Percentiles rank a stretch among this genome's conserved stretches.
These are phyloP conservation scores for Cinchona pubescens DNA, from an alignment of 257 asterid species.

Conservation along the genomic window DNA sequence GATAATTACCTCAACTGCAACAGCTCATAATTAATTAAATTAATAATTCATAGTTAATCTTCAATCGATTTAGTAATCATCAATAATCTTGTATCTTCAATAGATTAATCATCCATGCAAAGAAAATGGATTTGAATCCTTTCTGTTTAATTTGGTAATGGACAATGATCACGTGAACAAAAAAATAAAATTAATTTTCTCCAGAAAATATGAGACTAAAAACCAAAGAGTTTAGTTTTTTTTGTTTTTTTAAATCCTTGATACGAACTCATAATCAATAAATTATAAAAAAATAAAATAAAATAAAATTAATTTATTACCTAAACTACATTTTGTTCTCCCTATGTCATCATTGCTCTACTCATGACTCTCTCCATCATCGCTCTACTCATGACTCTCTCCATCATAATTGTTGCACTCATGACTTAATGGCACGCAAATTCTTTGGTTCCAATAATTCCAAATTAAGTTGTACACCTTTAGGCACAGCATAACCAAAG, in stretches of 20 bases:
- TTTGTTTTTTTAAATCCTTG: too few species aligned
- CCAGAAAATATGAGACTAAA: too few species aligned
- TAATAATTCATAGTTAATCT: background rate
- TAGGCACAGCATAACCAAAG: background rate
- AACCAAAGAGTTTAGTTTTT: too few species aligned
- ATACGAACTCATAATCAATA: too few species aligned
- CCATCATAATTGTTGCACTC: constrained; percentile 14
- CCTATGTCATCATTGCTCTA: constrained; percentile 14
- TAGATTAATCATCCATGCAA: background rate
- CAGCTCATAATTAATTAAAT: background rate
- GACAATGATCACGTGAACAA: background rate
- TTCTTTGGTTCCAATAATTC: background rate
- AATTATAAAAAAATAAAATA: too few species aligned
- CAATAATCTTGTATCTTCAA: background rate
- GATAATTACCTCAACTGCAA: constrained; percentile 5
- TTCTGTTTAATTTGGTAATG: background rate
- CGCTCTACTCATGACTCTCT: constrained; percentile 7
- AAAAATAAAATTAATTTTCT: too few species aligned
- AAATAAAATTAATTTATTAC: too few species aligned
- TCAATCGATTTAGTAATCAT: background rate
- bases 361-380: constrained; percentile 18
- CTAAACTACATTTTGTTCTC: too few species aligned
- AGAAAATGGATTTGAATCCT: background rate
- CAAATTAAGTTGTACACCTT: background rate
- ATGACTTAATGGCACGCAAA: constrained; percentile 16